Percentiles rank a stretch among this genome's conserved stretches.
phyloP scores from a whole-genome alignment of 176 grass and related monocot species.

The Luzula sylvatica region DNA sequence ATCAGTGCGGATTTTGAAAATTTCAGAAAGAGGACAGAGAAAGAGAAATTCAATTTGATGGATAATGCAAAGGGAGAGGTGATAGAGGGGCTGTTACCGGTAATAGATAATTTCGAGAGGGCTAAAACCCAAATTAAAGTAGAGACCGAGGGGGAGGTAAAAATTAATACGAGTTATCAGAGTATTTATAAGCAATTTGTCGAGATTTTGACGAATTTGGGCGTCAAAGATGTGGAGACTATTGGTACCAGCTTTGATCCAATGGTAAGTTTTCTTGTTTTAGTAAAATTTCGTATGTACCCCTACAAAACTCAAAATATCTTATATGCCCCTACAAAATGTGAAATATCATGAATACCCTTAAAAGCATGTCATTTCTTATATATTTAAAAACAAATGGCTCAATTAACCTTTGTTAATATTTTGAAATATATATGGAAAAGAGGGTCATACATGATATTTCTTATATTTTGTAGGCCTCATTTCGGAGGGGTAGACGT shows the following conservation, averaged over 20 bases:
- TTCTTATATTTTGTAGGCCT: no score
- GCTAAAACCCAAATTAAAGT: slow-evolving; percentile 92
- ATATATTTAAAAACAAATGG: no score
- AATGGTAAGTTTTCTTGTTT: slow-evolving; percentile 45
- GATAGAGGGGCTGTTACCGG: slow-evolving; percentile 78
- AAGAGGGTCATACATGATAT: no score
- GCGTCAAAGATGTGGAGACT: slow-evolving; percentile 73
- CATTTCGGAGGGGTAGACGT: no score
- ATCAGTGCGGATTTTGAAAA: slow-evolving; percentile 96
- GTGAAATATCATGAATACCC: no score
- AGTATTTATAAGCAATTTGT: slow-evolving; percentile 94
- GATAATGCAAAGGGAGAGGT: slow-evolving; percentile 87
- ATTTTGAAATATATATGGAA: no score
- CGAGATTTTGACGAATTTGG: slow-evolving; percentile 63
- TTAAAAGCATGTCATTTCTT: no score
- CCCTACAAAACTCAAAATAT: no score
- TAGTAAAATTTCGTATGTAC: no score
- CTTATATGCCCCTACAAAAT: no score
- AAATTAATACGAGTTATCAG: slow-evolving; percentile 92
- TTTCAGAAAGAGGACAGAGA: slow-evolving; percentile 88
- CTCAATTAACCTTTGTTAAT: no score
- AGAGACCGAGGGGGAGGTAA: slow-evolving; percentile 66
- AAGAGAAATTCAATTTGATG: slow-evolving; percentile 83
- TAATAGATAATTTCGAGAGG: slow-evolving; percentile 96
- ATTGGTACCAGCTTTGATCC: slow-evolving; percentile 84